A percentile compares a stretch with the other conserved stretches of the same genome.
Conservation (phyloP, 169 alveolate genomes). For the Theileria orientalis region DNA sequence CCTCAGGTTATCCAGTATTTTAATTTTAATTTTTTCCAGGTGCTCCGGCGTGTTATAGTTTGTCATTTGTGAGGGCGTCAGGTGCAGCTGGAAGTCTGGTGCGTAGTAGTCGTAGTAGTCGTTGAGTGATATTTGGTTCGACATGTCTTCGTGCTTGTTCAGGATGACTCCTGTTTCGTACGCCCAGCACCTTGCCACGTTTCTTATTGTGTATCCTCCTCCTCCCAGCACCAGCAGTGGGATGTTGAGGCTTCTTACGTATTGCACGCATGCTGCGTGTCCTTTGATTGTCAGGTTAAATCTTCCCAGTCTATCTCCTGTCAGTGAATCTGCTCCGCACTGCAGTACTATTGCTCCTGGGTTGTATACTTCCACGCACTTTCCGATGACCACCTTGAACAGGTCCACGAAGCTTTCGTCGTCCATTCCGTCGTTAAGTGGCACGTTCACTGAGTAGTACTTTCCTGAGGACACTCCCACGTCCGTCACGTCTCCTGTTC, state of each 20-base stretch:
- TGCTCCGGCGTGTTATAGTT: constrained; percentile 93
- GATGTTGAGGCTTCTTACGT: constrained; percentile 86
- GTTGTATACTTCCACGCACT: constrained; percentile 91
- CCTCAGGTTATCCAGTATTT: constrained; percentile 89
- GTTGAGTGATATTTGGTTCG: constrained; percentile 89
- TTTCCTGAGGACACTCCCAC: constrained; percentile 93
- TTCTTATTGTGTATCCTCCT: constrained; percentile 98
- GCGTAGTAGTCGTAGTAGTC: constrained; percentile 96
- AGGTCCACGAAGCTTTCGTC: constrained; percentile 91
- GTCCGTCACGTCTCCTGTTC: constrained; percentile 96
- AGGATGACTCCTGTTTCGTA: constrained; percentile 97
- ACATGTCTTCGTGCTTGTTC: constrained; percentile 84
- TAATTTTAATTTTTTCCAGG: constrained; percentile 86
- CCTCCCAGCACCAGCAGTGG: constrained; percentile 95
- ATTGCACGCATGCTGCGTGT: constrained; percentile 97
- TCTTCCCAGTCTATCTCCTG: constrained; percentile 96
- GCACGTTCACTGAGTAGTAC: constrained; percentile 96
- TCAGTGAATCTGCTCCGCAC: constrained; percentile 98
- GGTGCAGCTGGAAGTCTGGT: constrained; percentile 93
- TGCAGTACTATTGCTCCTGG: constrained; percentile 98
- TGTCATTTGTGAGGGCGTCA: constrained; percentile 87
- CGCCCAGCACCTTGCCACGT: constrained; percentile 99
- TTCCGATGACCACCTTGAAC: constrained; percentile 90
- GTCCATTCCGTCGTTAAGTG: constrained; percentile 96
- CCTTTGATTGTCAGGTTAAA: constrained; percentile 96